Base-by-base conservation (phyloP, 108 stramenopile species). In the Cyclotella cryptica region DNA sequence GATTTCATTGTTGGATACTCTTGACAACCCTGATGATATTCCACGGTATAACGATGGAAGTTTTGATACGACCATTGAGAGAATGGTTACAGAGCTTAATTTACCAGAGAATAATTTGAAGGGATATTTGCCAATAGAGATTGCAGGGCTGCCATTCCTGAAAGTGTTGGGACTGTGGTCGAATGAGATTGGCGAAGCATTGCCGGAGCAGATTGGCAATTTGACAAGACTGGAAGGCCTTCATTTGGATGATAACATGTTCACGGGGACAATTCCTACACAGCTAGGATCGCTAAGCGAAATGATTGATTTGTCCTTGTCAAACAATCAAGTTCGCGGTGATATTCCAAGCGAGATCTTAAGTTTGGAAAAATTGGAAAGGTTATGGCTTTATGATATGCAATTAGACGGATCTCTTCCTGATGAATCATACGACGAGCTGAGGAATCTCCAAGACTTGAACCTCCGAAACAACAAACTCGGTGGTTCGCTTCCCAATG, bases 51-150 rank as follows among this genome's bases (percentile, higher is more conserved):
- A 75, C 43, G 75, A 73, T 47, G 72, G 65, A 24, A 45, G 42
- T 17, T 66, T 73, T 7, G 59, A 77, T 21, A 64, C 54, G 17
- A 67, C 59, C 0, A 65, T 42, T 28, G 83, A 84, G 46, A 39
- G 66, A 3, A 78, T 84, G 83, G 66, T 84, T 49, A 71, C 63
- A 10, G 83, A 72, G 27, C 77, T 84, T 24, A 69, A 84, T 42
- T 41, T 84, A 52, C 76, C 76, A n/a, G 83, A 84, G 69, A 84
- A 77, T 70, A 78, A 69, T 74, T 39, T 84, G 35, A 43, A 58
- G 14, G 83, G 83, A 41, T 69, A 54, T 42, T 35, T 84, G 10
- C 76, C 83, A 0, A 28, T 41, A 45, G 83, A 84, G 39, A 54
- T 84, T 21, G 26, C 51, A 45, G 71, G 71, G 8, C 69, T 84